phyloP scores from a whole-genome alignment of 1,284 basidiomycete genomes.

The Boletellus deceptivus region DNA sequence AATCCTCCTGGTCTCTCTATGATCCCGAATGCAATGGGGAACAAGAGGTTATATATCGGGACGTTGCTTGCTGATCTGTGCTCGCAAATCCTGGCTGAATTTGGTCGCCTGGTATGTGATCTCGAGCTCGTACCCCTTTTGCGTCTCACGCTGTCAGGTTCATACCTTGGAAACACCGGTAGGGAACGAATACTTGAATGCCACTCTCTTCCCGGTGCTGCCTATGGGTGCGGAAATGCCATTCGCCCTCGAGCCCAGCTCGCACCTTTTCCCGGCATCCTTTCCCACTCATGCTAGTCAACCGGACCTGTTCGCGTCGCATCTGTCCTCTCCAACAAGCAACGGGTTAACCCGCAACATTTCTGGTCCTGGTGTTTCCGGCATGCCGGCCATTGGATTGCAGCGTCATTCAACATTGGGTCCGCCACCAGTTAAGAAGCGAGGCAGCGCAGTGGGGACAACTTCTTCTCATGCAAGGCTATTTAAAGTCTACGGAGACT shows the following conservation, averaged over 20 bases:
- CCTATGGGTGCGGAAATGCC: slow-evolving; percentile 62
- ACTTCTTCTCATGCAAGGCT: slow-evolving; percentile 77
- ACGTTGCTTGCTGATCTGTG: slow-evolving; percentile 85
- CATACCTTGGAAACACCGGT: slow-evolving; percentile 66
- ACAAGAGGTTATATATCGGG: slow-evolving; percentile 79
- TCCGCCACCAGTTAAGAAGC: slow-evolving; percentile 51
- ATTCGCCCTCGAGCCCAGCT: slow-evolving; percentile 46
- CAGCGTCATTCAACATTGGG: slow-evolving; percentile 52
- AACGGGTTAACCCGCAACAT: slow-evolving; percentile 53
- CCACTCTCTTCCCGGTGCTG: slow-evolving; percentile 55
- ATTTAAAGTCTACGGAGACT: slow-evolving; percentile 85
- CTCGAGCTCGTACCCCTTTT: neutral
- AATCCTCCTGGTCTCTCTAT: slow-evolving; percentile 63
- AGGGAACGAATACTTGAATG: slow-evolving; percentile 75
- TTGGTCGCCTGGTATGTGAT: slow-evolving; percentile 67
- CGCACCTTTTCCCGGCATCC: slow-evolving; percentile 41
- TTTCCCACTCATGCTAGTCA: slow-evolving; percentile 54
- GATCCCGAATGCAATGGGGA: slow-evolving; percentile 76
- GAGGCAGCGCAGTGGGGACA: slow-evolving; percentile 58
- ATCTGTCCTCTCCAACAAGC: slow-evolving; percentile 41
- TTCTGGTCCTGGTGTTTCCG: slow-evolving; percentile 39
- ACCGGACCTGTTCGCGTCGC: slow-evolving; percentile 48
- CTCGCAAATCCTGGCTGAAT: slow-evolving; percentile 79
- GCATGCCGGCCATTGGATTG: slow-evolving; percentile 26
- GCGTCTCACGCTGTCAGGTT: slow-evolving; percentile 40